Evolutionary conservation across 768 basidiomycete species (phyloP).

Genomic region (Trametopsis cervina): DNA sequence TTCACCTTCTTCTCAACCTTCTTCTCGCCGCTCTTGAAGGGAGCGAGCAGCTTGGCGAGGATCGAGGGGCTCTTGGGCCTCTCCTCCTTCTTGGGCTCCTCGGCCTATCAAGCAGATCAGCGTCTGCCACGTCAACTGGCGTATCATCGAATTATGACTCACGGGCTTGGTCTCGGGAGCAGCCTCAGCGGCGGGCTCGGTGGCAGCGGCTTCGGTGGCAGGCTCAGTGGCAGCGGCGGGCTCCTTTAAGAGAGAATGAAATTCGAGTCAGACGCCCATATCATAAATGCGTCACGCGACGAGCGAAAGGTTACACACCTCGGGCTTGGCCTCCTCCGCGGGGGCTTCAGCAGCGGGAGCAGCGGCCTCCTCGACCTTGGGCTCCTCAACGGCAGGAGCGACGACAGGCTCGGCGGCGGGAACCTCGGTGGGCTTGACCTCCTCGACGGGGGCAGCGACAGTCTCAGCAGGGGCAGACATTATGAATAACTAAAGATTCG

Average conservation of each 20-base stretch:
- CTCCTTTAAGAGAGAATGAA: slow-evolving; percentile 24
- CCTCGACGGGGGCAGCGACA: slow-evolving; percentile 45
- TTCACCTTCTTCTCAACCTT: slow-evolving; percentile 56
- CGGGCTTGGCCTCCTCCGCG: slow-evolving; percentile 34
- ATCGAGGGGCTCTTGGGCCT: slow-evolving; percentile 75
- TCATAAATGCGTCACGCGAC: neutral
- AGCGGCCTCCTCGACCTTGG: slow-evolving; percentile 32
- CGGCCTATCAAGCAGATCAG: slow-evolving; percentile 25
- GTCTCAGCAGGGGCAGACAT: slow-evolving; percentile 73
- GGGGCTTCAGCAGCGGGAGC: slow-evolving; percentile 34
- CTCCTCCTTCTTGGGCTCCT: slow-evolving; percentile 68
- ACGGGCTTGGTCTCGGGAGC: slow-evolving; percentile 37
- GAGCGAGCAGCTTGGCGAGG: slow-evolving; percentile 70
- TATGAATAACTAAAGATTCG: slow-evolving; percentile 48
- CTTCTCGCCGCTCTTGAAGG: slow-evolving; percentile 54
- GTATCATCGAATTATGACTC: slow-evolving; percentile 13
- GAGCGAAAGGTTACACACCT: slow-evolving; percentile 24
- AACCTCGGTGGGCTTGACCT: slow-evolving; percentile 43
- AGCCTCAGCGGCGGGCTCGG: slow-evolving; percentile 27
- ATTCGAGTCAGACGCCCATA: slow-evolving; percentile 1
- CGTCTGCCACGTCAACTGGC: slow-evolving; percentile 2
- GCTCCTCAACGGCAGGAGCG: slow-evolving; percentile 29
- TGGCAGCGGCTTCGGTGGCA: slow-evolving; percentile 23
- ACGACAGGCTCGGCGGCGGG: slow-evolving; percentile 21
- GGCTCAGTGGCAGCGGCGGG: slow-evolving; percentile 23